Evolutionary conservation across 306 rosid species (phyloP), one percentile per base, ranked within the genome.

Genomic region (Oemleria cerasiformis): DNA sequence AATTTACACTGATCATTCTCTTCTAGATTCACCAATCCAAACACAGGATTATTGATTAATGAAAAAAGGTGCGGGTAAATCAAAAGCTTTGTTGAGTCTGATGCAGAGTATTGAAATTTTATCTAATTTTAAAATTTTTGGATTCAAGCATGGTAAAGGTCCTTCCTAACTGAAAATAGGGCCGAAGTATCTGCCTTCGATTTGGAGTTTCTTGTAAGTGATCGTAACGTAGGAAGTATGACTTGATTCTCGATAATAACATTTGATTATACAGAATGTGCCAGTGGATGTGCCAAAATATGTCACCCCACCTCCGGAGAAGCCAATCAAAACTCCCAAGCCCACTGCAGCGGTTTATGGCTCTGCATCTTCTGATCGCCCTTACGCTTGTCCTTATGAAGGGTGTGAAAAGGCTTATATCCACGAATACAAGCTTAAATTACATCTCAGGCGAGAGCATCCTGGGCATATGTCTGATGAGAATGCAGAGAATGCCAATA

Each of bases 321-420:
- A 86, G 80, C 96, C 79, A 80, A 76, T 79, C 30, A 93, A 79
- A 81, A n/a, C 85, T 47, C 38, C 88, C 44, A 89, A 87, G 78
- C 76, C 95, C 72, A 63, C 92, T 68, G 83, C 91, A 16, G 92
- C 80, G 23, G 80, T 71, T 40, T 86, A 86, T 65, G 91, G 87
- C 67, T 89, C 96, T 13, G 96, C 95, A 59, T 89, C 97, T 6
- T 91, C 97, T 8, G 99, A 94, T 73, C 96, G 96, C 44, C 97
- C 99, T 16, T 88, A 84, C 47, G 92, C 92, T 20, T 94, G 99
- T 71, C 96, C 97, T 20, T 94, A 94, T 36, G 97, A 89, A 62
- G 99, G 96, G 67, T 91, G 98, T 56, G 96, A 87, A 65, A 93
- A 93, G 70, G 96, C 97, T 9, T 93, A 89, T 81, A 89, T 93